Evolutionary conservation across 441 rosid genomes (phyloP), one percentile per base, ranked within the genome.

Genomic region (Erysimum cheiri): DNA sequence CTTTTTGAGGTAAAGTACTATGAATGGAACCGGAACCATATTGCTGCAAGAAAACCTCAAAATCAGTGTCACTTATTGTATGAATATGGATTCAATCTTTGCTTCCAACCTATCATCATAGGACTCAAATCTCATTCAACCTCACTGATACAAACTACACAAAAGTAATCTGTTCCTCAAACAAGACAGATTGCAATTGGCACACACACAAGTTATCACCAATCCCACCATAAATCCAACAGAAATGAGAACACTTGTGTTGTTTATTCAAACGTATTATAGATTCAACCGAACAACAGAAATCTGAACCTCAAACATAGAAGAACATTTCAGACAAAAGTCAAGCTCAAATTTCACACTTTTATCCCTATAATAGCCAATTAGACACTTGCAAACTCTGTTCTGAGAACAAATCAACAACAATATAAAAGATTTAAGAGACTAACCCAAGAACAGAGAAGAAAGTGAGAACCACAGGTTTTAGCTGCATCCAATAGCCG

Each of bases 21-120:
- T 91, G 77, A 89, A 87, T 13, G 98, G 98, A 60, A 93, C 97
- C n/a, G 97, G 98, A 79, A 88, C 85, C 98, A 93, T 91, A 70
- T 93, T 93, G 81, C 97, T 93, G 78, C 82, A 80, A 62, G 62
- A 37, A 63, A 37, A 8, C 46, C 22, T 1, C 55, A 50, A 41
- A 56, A 46, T 22, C 31, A 70, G 8, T 3, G 31, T 49, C 67
- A 57, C 57, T 44, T 49, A 22, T 37, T 29, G 0, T 14, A 50
- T 43, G 44, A 3, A 28, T 63, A 26, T 5, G 31, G 17, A 55
- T n/a, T 8, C 13, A 46, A 47, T 4, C 0, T 13, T 32, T 41
- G 37, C 4, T 32, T 31, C 5, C 31, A 28, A 33, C 64, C 5
- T 14, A 63, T 63, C 24, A 35, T 11, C 60, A 48, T 36, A 73